Evolutionary conservation across 2,329 filamentous ascomycete species (phyloP), one percentile per base, ranked within the genome.

Genomic region (Aspergillus intermedius): DNA sequence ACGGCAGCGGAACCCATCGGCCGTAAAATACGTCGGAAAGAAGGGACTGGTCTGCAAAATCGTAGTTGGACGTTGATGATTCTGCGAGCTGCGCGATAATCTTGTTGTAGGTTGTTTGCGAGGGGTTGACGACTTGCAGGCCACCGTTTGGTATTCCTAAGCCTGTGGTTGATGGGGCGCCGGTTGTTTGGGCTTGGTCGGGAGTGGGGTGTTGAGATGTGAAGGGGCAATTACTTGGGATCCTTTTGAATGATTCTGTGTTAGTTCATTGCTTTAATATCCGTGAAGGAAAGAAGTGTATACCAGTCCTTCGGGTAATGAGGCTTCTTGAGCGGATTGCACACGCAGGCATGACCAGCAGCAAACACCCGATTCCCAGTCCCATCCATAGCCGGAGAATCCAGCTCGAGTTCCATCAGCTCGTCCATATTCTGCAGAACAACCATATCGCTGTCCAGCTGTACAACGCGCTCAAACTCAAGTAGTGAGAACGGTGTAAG

Each of bases 361-460:
- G 88, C 89, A 68, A 95, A 91, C 30, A 95, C 86, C 41, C 79
- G 77, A 41, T 76, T 64, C 19, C 85, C 81, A 15, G 71, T 72
- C 9, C 59, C 82, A 1, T 59, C 72, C 50, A 75, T 50, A 39
- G 70, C 72, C 0, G 79, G 73, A 17, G 72, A 62, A 67, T 91
- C 87, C 42, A 94, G 79, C 52, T 80, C 73, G 44, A 95, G 59
- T n/a, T 88, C 82, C 88, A 95, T 94, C 57, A 95, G 74, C 72
- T 94, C 89, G 66, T 95, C 90, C 87, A 95, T 95, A 69, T 94
- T 94, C 60, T 77, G 77, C 55, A 84, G 70, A 6, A 88, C 82
- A 45, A 95, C 72, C 89, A 95, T 95, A 72, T 95, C 90, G 61
- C 84, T 86, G 71, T 95, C 90, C 47, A 95, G 77, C 70, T 89